Evolutionary conservation across 345 rosid species (phyloP), one percentile per base, ranked within the genome.

Genomic region (Citrus glauca): DNA sequence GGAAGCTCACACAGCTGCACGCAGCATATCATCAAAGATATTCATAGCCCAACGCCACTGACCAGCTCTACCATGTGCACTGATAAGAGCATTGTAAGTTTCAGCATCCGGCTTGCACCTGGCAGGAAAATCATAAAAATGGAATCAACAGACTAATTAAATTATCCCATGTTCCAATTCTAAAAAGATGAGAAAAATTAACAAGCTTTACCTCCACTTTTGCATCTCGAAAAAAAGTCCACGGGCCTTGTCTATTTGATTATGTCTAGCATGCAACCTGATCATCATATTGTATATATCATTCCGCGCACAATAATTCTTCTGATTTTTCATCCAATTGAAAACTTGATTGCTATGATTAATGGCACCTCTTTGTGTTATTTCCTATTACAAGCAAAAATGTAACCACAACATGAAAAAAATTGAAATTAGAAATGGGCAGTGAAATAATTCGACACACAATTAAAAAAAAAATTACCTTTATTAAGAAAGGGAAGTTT

Each of bases 31-130:
- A 25, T 91, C 93, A 94, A 90, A 84, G 76, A 93, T 91, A 85
- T 95, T 95, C 91, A 90, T 85, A 22, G 97, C 95, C 98, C 98
- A 95, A 40, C 97, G 97, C 98, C 97, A 93, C 68, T 95, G 97
- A 78, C 97, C 94, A 17, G 88, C 84, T 73, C 94, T 90, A 75
- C 98, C 98, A 85, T 95, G 98, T 24, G 94, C 97, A 81, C 89
- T 86, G 77, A 93, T 93, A 53, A 95, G 94, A 79, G 98, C 98
- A 83, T 93, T 87, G 80, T 91, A 95, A 59, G 97, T 95, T 82
- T 93, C 95, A 59, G 86, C 90, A 85, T 91, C 94, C 5, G 98
- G 98, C 81, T 93, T 93, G 84, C 98, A 95, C 85, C 98, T 95
- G 78, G 40, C 73, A 78, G 59, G 66, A 56, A 73, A 79, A 48